These are phyloP conservation scores for Myxozyma sirexii DNA, from an alignment of 805 yeast species.

Conservation along the genomic window DNA sequence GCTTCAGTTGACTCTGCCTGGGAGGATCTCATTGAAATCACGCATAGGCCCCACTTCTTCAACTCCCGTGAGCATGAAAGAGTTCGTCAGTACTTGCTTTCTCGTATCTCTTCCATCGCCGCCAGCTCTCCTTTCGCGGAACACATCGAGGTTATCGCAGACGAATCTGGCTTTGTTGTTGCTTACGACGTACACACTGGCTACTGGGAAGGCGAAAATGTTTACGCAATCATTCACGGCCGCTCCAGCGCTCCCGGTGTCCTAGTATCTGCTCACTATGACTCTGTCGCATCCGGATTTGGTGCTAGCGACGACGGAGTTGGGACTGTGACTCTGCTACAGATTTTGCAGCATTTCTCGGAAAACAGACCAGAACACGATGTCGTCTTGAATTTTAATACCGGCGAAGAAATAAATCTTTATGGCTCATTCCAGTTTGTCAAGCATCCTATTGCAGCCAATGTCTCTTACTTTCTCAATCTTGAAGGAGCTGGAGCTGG, in stretches of 20 bases:
- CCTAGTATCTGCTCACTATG: slow-evolving; percentile 79
- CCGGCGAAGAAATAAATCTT: slow-evolving; percentile 86
- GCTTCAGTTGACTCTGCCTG: slow-evolving; percentile 49
- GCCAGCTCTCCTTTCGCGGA: slow-evolving; percentile 19
- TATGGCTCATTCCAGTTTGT: slow-evolving; percentile 77
- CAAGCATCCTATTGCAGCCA: slow-evolving; percentile 68
- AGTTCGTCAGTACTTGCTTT: slow-evolving; percentile 65
- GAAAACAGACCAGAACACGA: slow-evolving; percentile 59
- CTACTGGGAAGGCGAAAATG: slow-evolving; percentile 79
- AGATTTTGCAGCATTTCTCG: slow-evolving; percentile 24
- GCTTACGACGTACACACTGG: slow-evolving; percentile 40
- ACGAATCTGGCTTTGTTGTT: slow-evolving; percentile 43
- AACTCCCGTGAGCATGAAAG: slow-evolving; percentile 72
- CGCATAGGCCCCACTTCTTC: slow-evolving; percentile 71
- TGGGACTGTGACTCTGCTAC: slow-evolving; percentile 29
- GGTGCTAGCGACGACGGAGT: slow-evolving; percentile 79
- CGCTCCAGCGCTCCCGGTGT: slow-evolving; percentile 63
- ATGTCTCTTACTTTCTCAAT: slow-evolving; percentile 67
- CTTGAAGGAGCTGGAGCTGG: slow-evolving; percentile 95
- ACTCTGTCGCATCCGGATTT: slow-evolving; percentile 80
- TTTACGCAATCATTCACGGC: slow-evolving; percentile 74
- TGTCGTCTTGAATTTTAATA: slow-evolving; percentile 80
- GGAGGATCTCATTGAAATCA: slow-evolving; percentile 72
- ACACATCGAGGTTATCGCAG: slow-evolving; percentile 44
- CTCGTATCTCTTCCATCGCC: slow-evolving; percentile 47